phyloP scores from a whole-genome alignment of 225 moss, liverwort and hornwort species.

The Thuidium tamariscinum region DNA sequence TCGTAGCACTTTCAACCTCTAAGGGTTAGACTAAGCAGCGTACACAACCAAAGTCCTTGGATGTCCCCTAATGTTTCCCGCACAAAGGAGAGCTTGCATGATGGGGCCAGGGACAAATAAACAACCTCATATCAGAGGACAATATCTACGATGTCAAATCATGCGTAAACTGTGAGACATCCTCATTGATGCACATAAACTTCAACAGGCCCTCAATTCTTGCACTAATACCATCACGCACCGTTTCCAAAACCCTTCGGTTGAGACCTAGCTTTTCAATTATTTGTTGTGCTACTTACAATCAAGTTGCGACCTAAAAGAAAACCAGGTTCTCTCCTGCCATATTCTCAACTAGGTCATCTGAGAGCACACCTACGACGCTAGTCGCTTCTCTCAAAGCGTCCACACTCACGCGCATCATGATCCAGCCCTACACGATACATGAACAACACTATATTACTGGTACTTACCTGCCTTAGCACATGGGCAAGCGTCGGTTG shows the following conservation, averaged over 20 bases:
- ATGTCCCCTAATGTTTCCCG: not conserved
- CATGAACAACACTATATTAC: constrained; percentile 8
- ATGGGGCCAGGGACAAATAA: not conserved
- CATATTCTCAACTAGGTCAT: not conserved
- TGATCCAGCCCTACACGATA: constrained; percentile 12
- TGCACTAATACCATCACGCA: not conserved
- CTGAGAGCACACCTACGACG: not conserved
- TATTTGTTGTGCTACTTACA: not conserved
- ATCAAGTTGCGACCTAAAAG: not conserved
- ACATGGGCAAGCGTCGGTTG: constrained; percentile 50
- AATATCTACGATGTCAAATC: not conserved
- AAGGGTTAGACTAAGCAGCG: not conserved
- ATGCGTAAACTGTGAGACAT: not conserved
- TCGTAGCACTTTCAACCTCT: not conserved
- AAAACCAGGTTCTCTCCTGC: not conserved
- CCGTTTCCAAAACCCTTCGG: not conserved
- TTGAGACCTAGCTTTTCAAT: not conserved
- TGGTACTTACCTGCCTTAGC: constrained; percentile 43
- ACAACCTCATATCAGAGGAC: not conserved
- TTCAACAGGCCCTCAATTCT: not conserved
- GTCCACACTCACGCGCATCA: not conserved
- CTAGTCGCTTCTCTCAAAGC: not conserved
- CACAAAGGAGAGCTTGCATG: not conserved
- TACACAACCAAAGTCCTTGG: not conserved
- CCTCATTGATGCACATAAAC: not conserved